These are phyloP conservation scores for Amanita rimosa DNA, from an alignment of 768 basidiomycete genomes.

Conservation along the genomic window DNA sequence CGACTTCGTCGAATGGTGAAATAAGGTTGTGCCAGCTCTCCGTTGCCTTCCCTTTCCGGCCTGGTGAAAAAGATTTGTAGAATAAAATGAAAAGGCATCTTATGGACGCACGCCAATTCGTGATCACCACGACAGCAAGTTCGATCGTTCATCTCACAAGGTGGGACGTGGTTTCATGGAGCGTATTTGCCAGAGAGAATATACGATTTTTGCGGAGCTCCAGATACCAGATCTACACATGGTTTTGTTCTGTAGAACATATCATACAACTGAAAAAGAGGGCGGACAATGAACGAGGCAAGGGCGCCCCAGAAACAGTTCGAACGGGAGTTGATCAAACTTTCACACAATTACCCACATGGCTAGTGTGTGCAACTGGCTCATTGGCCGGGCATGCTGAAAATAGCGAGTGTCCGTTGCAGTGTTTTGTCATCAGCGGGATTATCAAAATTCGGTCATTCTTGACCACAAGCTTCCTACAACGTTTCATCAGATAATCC, in stretches of 20 bases:
- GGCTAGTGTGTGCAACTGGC: not conserved
- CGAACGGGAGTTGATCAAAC: not conserved
- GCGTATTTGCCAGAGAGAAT: not conserved
- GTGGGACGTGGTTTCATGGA: not conserved
- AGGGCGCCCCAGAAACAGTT: not conserved
- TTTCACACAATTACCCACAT: not conserved
- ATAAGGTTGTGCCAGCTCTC: not conserved
- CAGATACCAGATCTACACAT: not conserved
- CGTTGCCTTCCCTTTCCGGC: conserved; percentile 1
- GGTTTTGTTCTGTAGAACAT: not conserved
- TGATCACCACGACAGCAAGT: not conserved
- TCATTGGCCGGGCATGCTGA: not conserved
- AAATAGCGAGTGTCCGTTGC: not conserved
- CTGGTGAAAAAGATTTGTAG: not conserved
- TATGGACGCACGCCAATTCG: not conserved
- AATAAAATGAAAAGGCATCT: not conserved
- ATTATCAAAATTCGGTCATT: not conserved
- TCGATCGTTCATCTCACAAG: not conserved
- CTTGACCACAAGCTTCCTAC: not conserved
- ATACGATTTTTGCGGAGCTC: not conserved
- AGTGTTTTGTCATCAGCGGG: not conserved
- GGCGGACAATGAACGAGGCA: not conserved
- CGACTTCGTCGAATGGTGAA: not conserved
- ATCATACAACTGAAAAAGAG: not conserved
- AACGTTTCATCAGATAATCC: not conserved